A percentile compares a stretch with the other conserved stretches of the same genome.
Evolutionary conservation across 306 rosid species (phyloP).

Genomic region (Quercus glauca): DNA sequence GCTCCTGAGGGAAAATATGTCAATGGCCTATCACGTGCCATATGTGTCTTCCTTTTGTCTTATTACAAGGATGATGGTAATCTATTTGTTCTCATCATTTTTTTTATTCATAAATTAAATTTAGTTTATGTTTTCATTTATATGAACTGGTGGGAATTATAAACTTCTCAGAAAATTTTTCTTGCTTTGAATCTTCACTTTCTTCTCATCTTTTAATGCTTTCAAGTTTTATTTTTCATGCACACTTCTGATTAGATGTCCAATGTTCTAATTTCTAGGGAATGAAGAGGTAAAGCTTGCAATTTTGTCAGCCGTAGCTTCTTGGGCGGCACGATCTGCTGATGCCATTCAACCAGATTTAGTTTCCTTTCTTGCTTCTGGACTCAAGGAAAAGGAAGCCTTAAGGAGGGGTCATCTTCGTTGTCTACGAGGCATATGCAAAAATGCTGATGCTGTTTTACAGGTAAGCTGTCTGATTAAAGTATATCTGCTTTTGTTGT

Average conservation of each 20-base stretch:
- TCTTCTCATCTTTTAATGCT: not conserved
- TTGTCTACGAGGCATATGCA: conserved; percentile 56
- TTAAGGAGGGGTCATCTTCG: conserved; percentile 85
- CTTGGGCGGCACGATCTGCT: conserved; percentile 75
- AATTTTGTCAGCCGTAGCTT: conserved; percentile 65
- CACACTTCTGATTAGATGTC: conserved; percentile 16
- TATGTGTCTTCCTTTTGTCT: conserved; percentile 73
- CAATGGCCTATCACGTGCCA: conserved; percentile 43
- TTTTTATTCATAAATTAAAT: not conserved
- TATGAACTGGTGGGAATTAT: not conserved
- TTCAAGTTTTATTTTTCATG: not conserved
- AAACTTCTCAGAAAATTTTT: not conserved
- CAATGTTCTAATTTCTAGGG: conserved; percentile 48
- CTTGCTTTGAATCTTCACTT: not conserved
- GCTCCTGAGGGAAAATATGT: conserved; percentile 82
- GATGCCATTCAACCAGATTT: conserved; percentile 57
- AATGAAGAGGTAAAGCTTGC: conserved; percentile 90
- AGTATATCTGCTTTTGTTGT: conserved; percentile 25
- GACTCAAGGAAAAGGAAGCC: conserved; percentile 93
- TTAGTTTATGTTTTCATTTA: not conserved
- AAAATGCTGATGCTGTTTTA: conserved; percentile 59
- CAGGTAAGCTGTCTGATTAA: conserved; percentile 43
- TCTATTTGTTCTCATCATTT: not conserved
- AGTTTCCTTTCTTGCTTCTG: conserved; percentile 69
- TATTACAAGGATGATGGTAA: conserved; percentile 86